Conservation (phyloP, 352 stramenopile genomes). For the Phytophthora tubulina region DNA sequence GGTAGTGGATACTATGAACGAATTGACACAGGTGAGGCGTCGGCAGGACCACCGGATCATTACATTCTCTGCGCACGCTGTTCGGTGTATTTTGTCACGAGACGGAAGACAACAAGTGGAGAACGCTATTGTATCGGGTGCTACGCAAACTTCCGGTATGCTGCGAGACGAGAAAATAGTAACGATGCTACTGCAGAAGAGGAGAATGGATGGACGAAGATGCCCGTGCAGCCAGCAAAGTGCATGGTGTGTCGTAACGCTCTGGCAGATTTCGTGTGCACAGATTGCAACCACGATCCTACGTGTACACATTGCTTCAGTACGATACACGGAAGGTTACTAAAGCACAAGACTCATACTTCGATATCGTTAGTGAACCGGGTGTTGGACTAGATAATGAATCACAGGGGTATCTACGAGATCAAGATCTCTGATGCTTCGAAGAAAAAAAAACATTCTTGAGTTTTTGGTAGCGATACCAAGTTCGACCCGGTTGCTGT, state of each 20-base stretch:
- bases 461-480: no score
- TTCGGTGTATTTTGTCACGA: constrained; percentile 63
- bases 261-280: constrained; percentile 57
- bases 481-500: no score
- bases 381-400: background rate
- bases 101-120: constrained; percentile 54
- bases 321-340: constrained; percentile 49
- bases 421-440: background rate
- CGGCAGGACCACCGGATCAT: constrained; percentile 57
- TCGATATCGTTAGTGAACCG: constrained; percentile 19
- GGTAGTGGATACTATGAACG: constrained; percentile 64
- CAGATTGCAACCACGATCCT: constrained; percentile 61
- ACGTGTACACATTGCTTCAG: constrained; percentile 62
- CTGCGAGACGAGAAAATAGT: constrained; percentile 15
- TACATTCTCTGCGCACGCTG: constrained; percentile 68
- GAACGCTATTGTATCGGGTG: constrained; percentile 70
- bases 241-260: constrained; percentile 69
- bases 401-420: background rate
- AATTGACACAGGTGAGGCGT: constrained; percentile 50
- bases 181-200: constrained; percentile 16
- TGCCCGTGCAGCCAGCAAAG: constrained; percentile 61
- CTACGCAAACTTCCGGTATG: constrained; percentile 49
- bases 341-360: constrained; percentile 28
- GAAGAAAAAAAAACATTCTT: background rate
- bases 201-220: constrained; percentile 58